These are phyloP conservation scores for Kernera saxatilis DNA, from an alignment of 345 rosid genomes.

Conservation along the genomic window DNA sequence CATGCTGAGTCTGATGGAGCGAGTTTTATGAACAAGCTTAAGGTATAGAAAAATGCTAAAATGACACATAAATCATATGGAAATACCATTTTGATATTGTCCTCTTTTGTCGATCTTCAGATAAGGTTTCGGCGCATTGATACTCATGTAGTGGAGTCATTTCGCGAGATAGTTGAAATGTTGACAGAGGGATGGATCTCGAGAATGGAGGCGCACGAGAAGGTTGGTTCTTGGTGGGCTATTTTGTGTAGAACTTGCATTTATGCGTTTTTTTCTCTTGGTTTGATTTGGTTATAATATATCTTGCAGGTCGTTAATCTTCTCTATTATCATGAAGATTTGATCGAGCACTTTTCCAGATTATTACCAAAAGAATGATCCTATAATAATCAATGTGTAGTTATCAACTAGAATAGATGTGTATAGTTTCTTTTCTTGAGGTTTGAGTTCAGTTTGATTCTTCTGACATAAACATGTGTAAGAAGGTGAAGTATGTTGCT, in stretches of 20 bases:
- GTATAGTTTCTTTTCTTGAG: not conserved
- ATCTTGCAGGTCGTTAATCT: not conserved
- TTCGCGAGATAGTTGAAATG: not conserved
- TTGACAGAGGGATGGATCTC: not conserved
- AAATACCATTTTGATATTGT: not conserved
- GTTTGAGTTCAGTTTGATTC: not conserved
- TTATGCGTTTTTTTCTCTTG: not conserved
- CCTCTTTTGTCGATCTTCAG: not conserved
- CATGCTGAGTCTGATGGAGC: not conserved
- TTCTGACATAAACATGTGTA: too few relatives aligned
- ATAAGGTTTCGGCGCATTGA: conserved; percentile 1
- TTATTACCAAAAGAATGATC: not conserved
- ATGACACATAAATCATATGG: not conserved
- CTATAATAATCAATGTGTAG: not conserved
- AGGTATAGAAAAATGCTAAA: not conserved
- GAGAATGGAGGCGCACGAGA: not conserved
- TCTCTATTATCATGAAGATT: conserved; percentile 14
- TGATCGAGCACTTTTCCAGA: not conserved
- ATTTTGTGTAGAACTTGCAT: not conserved
- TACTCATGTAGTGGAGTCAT: not conserved
- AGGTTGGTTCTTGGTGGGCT: not conserved
- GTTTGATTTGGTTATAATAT: not conserved
- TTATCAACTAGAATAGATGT: not conserved
- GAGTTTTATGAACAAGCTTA: conserved; percentile 8
- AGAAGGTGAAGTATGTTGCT: too few relatives aligned